Base-by-base conservation (phyloP, 257 asterid genomes). In the Solanum neorickii region DNA sequence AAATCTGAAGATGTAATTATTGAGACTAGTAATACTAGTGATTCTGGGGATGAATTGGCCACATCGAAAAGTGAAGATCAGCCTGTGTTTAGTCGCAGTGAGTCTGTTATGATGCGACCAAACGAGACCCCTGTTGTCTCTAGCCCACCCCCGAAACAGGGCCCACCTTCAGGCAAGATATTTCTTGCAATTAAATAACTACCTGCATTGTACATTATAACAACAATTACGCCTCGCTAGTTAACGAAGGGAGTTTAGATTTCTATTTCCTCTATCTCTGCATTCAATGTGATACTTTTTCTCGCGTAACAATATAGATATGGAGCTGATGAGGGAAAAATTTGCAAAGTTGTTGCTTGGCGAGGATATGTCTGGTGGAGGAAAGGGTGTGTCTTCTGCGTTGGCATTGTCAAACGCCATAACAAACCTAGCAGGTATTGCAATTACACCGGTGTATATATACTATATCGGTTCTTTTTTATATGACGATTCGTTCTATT, bases 351-450 rank as follows among this genome's bases (percentile, higher is more conserved):
- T 97, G 97, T 95, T 97, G 27, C 91, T 97, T 14, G 99, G 99
- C 4, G 99, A 97, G 94, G 98, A 95, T 88, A 95, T 97, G 99
- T 97, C 99, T 21, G 99, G 99, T 73, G 98, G 98, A 59, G 99
- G 99, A 52, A 95, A 95, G 90, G 99, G 99, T 70, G 98, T 95
- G 88, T 93, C 98, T 87, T 97, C 98, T 5, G 99, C 98, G 25
- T 86, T 94, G 91, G 99, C 99, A 7, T 86, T 97, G 88, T 97
- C 99, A 15, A 97, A 97, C 90, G 98, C 99, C 56, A 91, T 97
- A 62, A 97, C 99, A 78, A 97, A 97, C 87, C 91, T 95, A 86
- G 99, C 98, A 88, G 99, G 99, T 95, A 90, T 2, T 7, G 82
- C 3, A 25, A 77, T 42, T 77, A n/a, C 35, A 76, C 59, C 60